These are phyloP conservation scores for Podaxis sp. DNA, from an alignment of 768 basidiomycete genomes.

Conservation along the genomic window DNA sequence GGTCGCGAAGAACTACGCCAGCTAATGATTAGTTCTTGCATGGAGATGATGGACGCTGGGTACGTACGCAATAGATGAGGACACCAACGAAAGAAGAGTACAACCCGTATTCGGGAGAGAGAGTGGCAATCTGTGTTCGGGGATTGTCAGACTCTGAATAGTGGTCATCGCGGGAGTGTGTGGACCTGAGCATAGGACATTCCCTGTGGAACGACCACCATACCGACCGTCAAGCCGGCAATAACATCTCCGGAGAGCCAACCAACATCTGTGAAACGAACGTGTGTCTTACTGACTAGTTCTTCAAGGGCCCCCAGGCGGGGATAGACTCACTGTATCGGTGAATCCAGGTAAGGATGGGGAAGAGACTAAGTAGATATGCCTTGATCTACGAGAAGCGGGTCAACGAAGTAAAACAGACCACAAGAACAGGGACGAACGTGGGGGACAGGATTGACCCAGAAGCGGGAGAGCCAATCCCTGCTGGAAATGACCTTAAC, in stretches of 20 bases:
- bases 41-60: not conserved
- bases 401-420: constrained; percentile 4
- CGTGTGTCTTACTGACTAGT: constrained; percentile 5
- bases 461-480: constrained; percentile 48
- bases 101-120: constrained; percentile 86
- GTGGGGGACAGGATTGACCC: constrained; percentile 44
- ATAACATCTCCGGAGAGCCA: constrained; percentile 89
- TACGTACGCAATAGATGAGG: constrained; percentile 74
- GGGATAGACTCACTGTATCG: constrained; percentile 69
- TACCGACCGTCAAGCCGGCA: constrained; percentile 91
- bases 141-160: not conserved
- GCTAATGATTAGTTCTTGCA: constrained; percentile 1
- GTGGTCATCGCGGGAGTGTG: not conserved
- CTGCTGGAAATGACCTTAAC: constrained; percentile 60
- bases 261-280: constrained; percentile 51
- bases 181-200: constrained; percentile 84
- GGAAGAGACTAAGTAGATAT: constrained; percentile 79
- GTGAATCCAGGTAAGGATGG: constrained; percentile 81
- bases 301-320: not conserved
- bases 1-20: constrained; percentile 83
- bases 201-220: constrained; percentile 92
- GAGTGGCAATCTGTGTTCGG: constrained; percentile 66
- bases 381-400: constrained; percentile 43
- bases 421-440: constrained; percentile 36
- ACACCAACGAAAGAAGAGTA: constrained; percentile 94